Conservation (phyloP, 1,284 basidiomycete genomes). For the Porodaedalea pini region DNA sequence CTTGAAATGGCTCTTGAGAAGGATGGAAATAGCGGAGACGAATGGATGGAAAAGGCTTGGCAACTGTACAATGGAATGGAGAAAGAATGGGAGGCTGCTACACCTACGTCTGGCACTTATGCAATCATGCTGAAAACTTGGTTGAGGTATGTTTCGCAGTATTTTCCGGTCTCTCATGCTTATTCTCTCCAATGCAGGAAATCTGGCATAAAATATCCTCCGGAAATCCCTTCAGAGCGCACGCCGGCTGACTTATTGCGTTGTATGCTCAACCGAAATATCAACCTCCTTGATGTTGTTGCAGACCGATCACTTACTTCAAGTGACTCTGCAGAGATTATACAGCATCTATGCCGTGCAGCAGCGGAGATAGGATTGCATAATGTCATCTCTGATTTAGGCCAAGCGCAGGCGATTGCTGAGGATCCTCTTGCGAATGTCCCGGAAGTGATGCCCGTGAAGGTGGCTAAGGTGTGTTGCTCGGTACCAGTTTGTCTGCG, state of each 20-base stretch:
- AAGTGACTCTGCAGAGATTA: constrained; percentile 50
- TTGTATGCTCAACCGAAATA: constrained; percentile 45
- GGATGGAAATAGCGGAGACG: constrained; percentile 37
- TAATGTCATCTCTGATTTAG: constrained; percentile 53
- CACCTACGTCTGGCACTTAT: constrained; percentile 58
- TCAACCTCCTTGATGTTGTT: constrained; percentile 52
- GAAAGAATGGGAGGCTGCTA: constrained; percentile 42
- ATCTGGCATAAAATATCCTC: not conserved
- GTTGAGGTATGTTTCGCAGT: constrained; percentile 41
- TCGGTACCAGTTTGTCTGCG: not conserved
- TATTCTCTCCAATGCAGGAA: constrained; percentile 10
- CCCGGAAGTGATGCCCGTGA: constrained; percentile 18
- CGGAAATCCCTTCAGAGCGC: constrained; percentile 1
- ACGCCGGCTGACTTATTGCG: constrained; percentile 42
- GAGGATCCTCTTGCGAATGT: constrained; percentile 48
- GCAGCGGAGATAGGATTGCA: constrained; percentile 54
- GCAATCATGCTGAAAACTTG: constrained; percentile 60
- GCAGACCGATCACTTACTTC: constrained; percentile 53
- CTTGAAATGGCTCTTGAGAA: constrained; percentile 50
- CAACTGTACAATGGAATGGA: constrained; percentile 56
- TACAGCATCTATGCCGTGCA: constrained; percentile 53
- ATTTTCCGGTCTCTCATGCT: not conserved
- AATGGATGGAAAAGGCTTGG: constrained; percentile 61
- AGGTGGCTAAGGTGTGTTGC: constrained; percentile 15
- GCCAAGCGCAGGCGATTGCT: constrained; percentile 46